These are phyloP conservation scores for Berberis thunbergii DNA, from an alignment of 164 flowering plant species.

Conservation along the genomic window DNA sequence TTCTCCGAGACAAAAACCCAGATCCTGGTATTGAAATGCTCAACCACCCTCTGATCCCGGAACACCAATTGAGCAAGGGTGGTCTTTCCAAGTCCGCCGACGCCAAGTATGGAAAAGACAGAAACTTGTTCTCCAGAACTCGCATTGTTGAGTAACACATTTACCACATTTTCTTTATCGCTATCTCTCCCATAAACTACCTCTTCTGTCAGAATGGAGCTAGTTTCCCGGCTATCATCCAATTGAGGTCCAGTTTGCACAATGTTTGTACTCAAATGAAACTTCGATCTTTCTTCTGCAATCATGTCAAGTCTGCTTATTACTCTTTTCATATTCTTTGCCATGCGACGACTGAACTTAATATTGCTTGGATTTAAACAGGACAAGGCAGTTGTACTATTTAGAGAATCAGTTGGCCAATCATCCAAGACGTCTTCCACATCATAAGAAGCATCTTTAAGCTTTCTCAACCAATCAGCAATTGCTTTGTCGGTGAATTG, in stretches of 20 bases:
- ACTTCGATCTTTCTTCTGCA: constrained; percentile 6
- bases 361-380: not conserved
- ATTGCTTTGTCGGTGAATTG: not conserved
- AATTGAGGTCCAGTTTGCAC: not conserved
- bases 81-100: constrained; percentile 10
- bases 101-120: not conserved
- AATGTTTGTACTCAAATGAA: not conserved
- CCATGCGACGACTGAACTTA: not conserved
- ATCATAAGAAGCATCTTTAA: constrained; percentile 3
- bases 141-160: not conserved
- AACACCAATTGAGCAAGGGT: constrained; percentile 5
- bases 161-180: not conserved
- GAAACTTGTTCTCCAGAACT: not conserved
- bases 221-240: constrained; percentile 1
- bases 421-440: constrained; percentile 3
- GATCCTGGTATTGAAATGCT: not conserved
- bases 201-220: not conserved
- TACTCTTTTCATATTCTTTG: not conserved
- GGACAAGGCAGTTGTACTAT: not conserved
- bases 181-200: constrained; percentile 2
- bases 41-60: not conserved
- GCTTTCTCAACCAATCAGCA: not conserved
- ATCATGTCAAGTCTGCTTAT: not conserved
- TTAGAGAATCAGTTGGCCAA: not conserved
- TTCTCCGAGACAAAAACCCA: constrained; percentile 6